Evolutionary conservation across 2,329 filamentous ascomycete genomes (phyloP).

Genomic region (Colletotrichum sp.): DNA sequence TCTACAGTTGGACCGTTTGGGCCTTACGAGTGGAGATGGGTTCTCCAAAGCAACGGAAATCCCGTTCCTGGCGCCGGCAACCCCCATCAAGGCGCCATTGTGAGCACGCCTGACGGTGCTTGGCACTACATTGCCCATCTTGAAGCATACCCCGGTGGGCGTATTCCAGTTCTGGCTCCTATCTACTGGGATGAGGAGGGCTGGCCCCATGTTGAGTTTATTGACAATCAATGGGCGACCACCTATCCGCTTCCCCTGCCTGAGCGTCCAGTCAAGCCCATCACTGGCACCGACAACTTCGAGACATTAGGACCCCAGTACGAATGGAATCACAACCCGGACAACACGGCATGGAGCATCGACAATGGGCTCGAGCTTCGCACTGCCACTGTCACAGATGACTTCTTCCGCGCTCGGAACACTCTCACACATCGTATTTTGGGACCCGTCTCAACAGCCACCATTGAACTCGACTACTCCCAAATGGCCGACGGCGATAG

Average conservation of each 20-base stretch:
- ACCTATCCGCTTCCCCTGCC: background rate
- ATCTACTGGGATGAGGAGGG: background rate
- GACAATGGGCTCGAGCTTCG: background rate
- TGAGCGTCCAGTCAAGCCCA: background rate
- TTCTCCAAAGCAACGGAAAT: background rate
- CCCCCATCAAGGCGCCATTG: background rate
- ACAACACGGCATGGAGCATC: background rate
- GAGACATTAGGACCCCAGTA: background rate
- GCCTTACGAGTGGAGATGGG: background rate
- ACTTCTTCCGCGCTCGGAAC: background rate
- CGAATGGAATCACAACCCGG: background rate
- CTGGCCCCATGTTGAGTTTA: background rate
- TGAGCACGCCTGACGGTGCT: background rate
- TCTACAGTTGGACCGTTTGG: background rate
- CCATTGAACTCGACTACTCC: background rate
- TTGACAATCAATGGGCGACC: background rate
- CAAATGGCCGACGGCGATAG: background rate
- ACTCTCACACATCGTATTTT: background rate
- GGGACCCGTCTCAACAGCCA: background rate
- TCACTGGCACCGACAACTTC: background rate
- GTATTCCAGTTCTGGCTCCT: background rate
- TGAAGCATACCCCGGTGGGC: background rate
- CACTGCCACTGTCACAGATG: background rate
- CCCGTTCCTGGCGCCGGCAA: background rate
- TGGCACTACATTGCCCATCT: background rate